These are phyloP conservation scores for Trametes pubescens DNA, from an alignment of 1,284 basidiomycete species.

Conservation along the genomic window DNA sequence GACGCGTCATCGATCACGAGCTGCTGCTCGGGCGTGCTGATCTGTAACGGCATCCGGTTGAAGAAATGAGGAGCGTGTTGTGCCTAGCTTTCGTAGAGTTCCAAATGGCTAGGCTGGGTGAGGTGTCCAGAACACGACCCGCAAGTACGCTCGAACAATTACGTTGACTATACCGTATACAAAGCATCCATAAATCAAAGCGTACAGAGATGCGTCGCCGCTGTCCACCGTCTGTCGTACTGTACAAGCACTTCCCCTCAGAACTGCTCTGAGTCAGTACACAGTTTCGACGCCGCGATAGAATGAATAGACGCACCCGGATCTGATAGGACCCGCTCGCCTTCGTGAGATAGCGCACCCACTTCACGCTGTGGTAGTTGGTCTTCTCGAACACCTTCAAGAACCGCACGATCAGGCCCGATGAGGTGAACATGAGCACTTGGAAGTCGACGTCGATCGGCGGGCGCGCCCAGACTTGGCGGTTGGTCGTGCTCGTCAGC, in stretches of 20 bases:
- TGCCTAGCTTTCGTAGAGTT: no score
- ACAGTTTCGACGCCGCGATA: neutral
- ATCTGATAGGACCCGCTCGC: constrained; percentile 89
- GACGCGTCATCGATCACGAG: constrained; percentile 17
- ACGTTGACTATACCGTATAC: constrained; percentile 2
- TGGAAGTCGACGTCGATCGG: constrained; percentile 98
- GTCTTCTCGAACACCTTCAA: constrained; percentile 98
- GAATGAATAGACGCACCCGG: constrained; percentile 54
- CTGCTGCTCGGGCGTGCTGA: no score
- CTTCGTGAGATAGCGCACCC: constrained; percentile 91
- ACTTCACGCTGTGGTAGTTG: constrained; percentile 92
- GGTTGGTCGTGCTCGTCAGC: constrained; percentile 86
- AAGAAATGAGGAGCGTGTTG: no score
- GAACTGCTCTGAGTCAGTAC: constrained; percentile 26
- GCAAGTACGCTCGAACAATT: neutral
- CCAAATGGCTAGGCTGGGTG: neutral
- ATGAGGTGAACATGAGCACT: constrained; percentile 98
- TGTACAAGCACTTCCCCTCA: constrained; percentile 20
- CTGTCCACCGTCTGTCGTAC: neutral
- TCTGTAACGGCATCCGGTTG: no score
- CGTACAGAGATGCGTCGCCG: neutral
- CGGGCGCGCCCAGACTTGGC: constrained; percentile 96
- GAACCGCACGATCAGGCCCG: constrained; percentile 95
- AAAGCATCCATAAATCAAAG: constrained; percentile 10
- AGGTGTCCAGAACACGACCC: neutral